Evolutionary conservation across 331 rosid genomes (phyloP).

Genomic region (Saraca asoca): DNA sequence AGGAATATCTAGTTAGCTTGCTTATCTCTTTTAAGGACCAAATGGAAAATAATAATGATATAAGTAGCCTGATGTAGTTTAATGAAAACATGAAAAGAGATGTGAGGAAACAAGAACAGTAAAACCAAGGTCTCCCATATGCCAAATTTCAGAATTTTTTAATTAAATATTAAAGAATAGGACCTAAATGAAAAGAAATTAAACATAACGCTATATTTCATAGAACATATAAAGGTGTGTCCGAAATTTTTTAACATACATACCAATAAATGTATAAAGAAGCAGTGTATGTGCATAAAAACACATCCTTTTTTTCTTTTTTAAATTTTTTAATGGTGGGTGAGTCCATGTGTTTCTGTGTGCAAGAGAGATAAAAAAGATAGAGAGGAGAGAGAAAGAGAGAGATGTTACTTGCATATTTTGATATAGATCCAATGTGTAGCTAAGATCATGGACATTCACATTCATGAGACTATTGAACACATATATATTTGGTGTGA

Average conservation of each 20-base stretch:
- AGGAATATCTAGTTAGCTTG: slow-evolving; percentile 30
- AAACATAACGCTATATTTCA: not conserved
- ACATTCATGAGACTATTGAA: slow-evolving; percentile 97
- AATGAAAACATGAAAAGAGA: not conserved
- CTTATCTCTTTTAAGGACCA: slow-evolving; percentile 16
- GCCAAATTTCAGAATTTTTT: not conserved
- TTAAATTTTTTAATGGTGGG: not conserved
- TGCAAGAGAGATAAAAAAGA: not conserved
- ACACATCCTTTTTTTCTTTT: slow-evolving; percentile 1
- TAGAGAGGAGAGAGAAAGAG: slow-evolving; percentile 13
- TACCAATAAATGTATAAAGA: slow-evolving; percentile 3
- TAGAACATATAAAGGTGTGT: not conserved
- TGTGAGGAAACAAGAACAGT: slow-evolving; percentile 11
- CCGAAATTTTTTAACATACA: not conserved
- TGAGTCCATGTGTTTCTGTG: not conserved
- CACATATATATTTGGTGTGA: slow-evolving; percentile 80
- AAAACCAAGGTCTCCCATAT: not conserved
- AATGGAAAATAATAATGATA: slow-evolving; percentile 12
- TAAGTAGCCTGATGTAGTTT: slow-evolving; percentile 13
- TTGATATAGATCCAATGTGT: slow-evolving; percentile 61
- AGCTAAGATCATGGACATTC: slow-evolving; percentile 78
- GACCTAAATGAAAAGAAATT: too few relatives aligned
- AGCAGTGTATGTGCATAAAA: slow-evolving; percentile 10
- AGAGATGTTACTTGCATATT: slow-evolving; percentile 63
- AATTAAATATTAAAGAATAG: too few relatives aligned